Evolutionary conservation across 2,329 filamentous ascomycete species (phyloP), one percentile per base, ranked within the genome.

Genomic region (Apiospora saccharicola): DNA sequence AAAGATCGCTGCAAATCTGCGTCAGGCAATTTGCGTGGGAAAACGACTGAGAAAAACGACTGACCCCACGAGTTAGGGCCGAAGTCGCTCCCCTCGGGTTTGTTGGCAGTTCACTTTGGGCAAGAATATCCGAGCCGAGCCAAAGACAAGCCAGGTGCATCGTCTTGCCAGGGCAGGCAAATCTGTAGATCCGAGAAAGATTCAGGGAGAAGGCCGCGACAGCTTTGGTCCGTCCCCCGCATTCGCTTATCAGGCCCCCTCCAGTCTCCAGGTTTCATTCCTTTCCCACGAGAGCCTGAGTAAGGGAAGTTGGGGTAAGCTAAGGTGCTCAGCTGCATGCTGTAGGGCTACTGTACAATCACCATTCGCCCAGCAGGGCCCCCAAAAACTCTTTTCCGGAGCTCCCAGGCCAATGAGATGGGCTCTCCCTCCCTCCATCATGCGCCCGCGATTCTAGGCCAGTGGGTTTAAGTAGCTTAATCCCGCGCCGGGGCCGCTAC

Each of bases 61-160:
- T 41, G 34, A 64, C 57, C 57, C 57, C 57, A 64, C 57, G 30
- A 24, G 57, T 64, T 64, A 19, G 57, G 57, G 57, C 57, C 57
- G 57, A 64, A 64, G 34, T 64, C 57, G 57, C 8, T 64, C 57
- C 22, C 57, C 57, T 64, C 57, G 57, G 57, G 57, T 64, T 64
- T 64, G 57, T 34, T n/a, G 53, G 53, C 16, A 64, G 8, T 10
- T 41, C 57, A 3, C 19, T 41, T 64, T 64, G 57, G 34, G 57
- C 30, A 64, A 41, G 57, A 41, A 64, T 64, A 64, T 64, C 57
- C 57, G 57, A 64, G n/a, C 57, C 57, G 57, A 41, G 57, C 30
- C 30, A 61, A 26, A 34, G 53, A 22, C 30, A 30, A 64, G 46
- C n/a, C 22, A 22, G 44, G 44, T 47, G 16, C 7, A 12, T 41